Evolutionary conservation across 2,329 filamentous ascomycete genomes (phyloP), one percentile per base, ranked within the genome.

Genomic region (Cladophialophora yegresii): DNA sequence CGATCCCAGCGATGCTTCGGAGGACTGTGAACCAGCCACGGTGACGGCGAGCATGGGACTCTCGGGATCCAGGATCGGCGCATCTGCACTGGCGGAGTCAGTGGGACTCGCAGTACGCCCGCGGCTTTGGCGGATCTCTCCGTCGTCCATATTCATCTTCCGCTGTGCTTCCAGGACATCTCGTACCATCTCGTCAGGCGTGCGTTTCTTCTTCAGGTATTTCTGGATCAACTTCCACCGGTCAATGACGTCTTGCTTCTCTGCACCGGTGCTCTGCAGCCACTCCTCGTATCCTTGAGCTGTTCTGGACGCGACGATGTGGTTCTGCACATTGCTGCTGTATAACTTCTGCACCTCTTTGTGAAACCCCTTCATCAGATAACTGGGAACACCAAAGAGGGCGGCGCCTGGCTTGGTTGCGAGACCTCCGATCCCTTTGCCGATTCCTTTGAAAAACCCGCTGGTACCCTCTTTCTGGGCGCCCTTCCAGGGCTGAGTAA

Each of bases 171-270:
- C 50, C 60, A 43, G 64, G 64, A 64, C 65, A 87, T 85, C 32
- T 80, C 80, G 71, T 84, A 86, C 69, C 76, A 80, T 77, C 80
- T 82, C 77, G 77, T 83, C 68, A 66, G 90, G 75, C 16, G 88
- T 58, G 43, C 26, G n/a, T 32, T 63, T 63, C 47, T 54, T 54
- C 67, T 66, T 66, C 22, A 83, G 13, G 81, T 79, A 58, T 85
- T 83, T 69, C 67, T 69, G 65, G 55, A 85, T 72, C 3, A 78
- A 78, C n/a, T 85, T 79, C 88, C 89, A 95, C 7, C 85, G 81
- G 49, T 78, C 75, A 49, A 92, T 73, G 16, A 93, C 85, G 60
- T 89, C 87, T 1, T 80, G 78, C 49, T 83, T 82, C 75, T 93
- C 89, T 64, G 84, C 83, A 0, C 74, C 72, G 0, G 82, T 83